A percentile compares a stretch with the other conserved stretches of the same genome.
Evolutionary conservation across 129 eudicot genomes (phyloP).

Genomic region (Lactuca sativa): DNA sequence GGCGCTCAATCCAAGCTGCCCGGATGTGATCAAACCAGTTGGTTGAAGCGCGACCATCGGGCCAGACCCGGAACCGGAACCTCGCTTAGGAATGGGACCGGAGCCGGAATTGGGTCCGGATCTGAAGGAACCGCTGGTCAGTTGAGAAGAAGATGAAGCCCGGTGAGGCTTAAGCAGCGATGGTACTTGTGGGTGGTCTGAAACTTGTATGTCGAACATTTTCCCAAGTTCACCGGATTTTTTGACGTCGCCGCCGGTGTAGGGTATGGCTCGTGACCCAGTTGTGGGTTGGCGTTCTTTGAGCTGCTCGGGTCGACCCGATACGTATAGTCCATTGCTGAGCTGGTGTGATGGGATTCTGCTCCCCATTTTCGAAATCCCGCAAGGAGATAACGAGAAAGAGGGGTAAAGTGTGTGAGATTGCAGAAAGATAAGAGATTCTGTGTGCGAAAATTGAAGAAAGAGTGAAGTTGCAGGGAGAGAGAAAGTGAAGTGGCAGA

Average conservation of each 20-base stretch:
- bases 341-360: conserved; percentile 85
- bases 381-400: neutral
- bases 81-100: conserved; percentile 36
- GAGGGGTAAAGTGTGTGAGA: neutral
- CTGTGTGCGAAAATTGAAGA: conserved; percentile 23
- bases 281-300: conserved; percentile 52
- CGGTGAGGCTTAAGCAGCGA: conserved; percentile 45
- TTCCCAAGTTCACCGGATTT: conserved; percentile 86
- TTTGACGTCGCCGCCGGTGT: conserved; percentile 88
- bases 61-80: conserved; percentile 50
- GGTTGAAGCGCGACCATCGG: conserved; percentile 66
- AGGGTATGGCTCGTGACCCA: conserved; percentile 56
- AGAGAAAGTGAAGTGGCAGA: conserved; percentile 4
- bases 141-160: conserved; percentile 22
- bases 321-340: conserved; percentile 70
- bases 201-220: conserved; percentile 55
- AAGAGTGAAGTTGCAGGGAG: conserved; percentile 20
- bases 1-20: conserved; percentile 45
- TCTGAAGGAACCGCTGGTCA: conserved; percentile 59
- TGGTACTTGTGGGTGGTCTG: conserved; percentile 25
- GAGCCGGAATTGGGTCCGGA: conserved; percentile 71
- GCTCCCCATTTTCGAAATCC: conserved; percentile 34
- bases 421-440: conserved; percentile 15
- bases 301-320: conserved; percentile 71
- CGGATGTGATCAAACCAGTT: conserved; percentile 79